phyloP scores from a whole-genome alignment of 2,329 filamentous ascomycete genomes.

The Aspergillus sp. region DNA sequence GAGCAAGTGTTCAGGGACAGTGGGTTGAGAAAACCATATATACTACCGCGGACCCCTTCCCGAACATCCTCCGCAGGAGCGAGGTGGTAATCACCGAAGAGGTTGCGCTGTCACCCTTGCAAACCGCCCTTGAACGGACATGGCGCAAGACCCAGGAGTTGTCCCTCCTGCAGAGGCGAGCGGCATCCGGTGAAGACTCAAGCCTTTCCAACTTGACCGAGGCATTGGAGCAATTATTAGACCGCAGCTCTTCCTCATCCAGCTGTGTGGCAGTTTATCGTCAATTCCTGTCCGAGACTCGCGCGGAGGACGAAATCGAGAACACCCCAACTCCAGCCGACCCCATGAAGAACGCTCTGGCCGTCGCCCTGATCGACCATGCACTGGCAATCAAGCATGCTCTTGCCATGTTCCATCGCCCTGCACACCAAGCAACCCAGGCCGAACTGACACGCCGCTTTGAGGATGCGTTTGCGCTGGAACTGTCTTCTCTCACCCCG shows the following conservation, averaged over 20 bases:
- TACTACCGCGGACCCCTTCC: conserved; percentile 81
- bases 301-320: conserved; percentile 41
- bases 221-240: conserved; percentile 73
- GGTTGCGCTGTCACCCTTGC: conserved; percentile 68
- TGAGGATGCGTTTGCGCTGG: conserved; percentile 54
- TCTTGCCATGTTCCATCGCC: conserved; percentile 64
- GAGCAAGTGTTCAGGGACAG: conserved; percentile 67
- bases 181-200: conserved; percentile 70
- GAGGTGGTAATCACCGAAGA: conserved; percentile 73
- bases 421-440: conserved; percentile 53
- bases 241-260: conserved; percentile 70
- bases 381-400: conserved; percentile 84
- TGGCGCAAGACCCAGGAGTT: conserved; percentile 89
- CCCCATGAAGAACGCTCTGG: conserved; percentile 73
- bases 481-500: conserved; percentile 62
- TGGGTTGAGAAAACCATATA: conserved; percentile 82
- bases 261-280: conserved; percentile 78
- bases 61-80: conserved; percentile 83
- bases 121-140: conserved; percentile 88
- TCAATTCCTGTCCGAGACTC: conserved; percentile 62
- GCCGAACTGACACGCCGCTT: conserved; percentile 39
- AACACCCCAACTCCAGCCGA: conserved; percentile 52
- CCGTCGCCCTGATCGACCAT: conserved; percentile 84
- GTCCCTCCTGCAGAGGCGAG: conserved; percentile 69
- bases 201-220: conserved; percentile 69